Evolutionary conservation across 2,329 filamentous ascomycete genomes (phyloP).

Genomic region (Helminthosporium solani): DNA sequence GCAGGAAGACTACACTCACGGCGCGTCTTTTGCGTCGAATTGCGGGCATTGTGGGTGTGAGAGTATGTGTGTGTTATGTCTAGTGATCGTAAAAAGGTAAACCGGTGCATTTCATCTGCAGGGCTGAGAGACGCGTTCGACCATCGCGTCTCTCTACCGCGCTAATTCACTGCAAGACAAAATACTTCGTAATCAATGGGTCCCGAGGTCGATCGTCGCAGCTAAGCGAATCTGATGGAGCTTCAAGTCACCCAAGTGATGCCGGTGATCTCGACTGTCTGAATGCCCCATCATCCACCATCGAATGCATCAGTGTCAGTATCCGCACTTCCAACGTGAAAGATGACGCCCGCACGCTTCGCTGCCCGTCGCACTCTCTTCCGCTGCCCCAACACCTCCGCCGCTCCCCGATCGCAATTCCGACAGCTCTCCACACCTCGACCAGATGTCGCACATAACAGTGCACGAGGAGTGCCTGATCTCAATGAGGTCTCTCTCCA

Average conservation of each 20-base stretch:
- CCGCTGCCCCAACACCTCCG: slow-evolving; percentile 28
- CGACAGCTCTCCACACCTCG: slow-evolving; percentile 16
- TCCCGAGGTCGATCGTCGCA: slow-evolving; percentile 24
- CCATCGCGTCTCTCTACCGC: background rate
- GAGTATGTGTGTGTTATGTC: background rate
- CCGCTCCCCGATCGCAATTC: slow-evolving; percentile 16
- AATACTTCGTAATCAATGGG: background rate
- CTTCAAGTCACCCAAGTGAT: too few species aligned
- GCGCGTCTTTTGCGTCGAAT: slow-evolving; percentile 13
- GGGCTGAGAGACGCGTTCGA: slow-evolving; percentile 9
- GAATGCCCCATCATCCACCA: too few species aligned
- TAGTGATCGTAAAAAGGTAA: too few species aligned
- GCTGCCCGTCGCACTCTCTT: slow-evolving; percentile 31
- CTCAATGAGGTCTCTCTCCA: slow-evolving; percentile 37
- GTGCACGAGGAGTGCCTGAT: slow-evolving; percentile 7
- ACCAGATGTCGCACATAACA: background rate
- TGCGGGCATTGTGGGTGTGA: slow-evolving; percentile 8
- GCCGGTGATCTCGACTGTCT: too few species aligned
- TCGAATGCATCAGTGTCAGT: background rate
- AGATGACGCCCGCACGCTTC: slow-evolving; percentile 35
- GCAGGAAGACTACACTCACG: slow-evolving; percentile 4
- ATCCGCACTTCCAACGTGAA: slow-evolving; percentile 12
- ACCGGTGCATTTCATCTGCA: background rate
- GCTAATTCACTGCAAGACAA: background rate
- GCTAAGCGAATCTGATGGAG: slow-evolving; percentile 7